These are phyloP conservation scores for Penicillium odoratum DNA, from an alignment of 495 filamentous ascomycete genomes.

Conservation along the genomic window DNA sequence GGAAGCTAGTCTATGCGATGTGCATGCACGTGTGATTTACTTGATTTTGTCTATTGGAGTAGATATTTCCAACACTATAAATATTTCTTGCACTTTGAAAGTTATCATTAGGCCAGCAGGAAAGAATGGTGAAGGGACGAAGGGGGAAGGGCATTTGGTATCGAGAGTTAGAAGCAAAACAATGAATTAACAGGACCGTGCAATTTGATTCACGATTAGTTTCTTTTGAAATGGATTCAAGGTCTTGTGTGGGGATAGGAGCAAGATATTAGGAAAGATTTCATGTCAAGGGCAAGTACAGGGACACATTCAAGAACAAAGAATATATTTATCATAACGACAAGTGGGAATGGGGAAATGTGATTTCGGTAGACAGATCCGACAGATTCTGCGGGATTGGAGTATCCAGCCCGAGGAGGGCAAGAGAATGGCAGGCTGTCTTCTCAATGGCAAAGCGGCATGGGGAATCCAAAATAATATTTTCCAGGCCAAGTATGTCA, in stretches of 20 bases:
- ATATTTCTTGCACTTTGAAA: neutral
- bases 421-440: conserved; percentile 9
- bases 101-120: conserved; percentile 43
- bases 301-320: neutral
- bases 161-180: conserved; percentile 21
- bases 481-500: neutral
- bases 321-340: conserved; percentile 37
- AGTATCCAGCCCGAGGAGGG: neutral
- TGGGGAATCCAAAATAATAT: conserved; percentile 6
- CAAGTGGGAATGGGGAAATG: conserved; percentile 21
- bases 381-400: neutral
- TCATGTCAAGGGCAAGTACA: conserved; percentile 17
- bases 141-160: conserved; percentile 23
- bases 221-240: conserved; percentile 2
- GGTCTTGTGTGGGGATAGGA: neutral
- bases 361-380: neutral
- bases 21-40: no score
- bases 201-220: conserved; percentile 10
- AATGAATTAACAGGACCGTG: conserved; percentile 1
- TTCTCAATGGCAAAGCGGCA: conserved; percentile 9
- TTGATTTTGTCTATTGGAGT: no score
- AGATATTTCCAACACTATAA: neutral
- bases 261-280: conserved; percentile 23
- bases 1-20: no score
- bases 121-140: conserved; percentile 23